Evolutionary conservation across 2,329 filamentous ascomycete genomes (phyloP), one percentile per base, ranked within the genome.

Genomic region (Fusarium piperis): DNA sequence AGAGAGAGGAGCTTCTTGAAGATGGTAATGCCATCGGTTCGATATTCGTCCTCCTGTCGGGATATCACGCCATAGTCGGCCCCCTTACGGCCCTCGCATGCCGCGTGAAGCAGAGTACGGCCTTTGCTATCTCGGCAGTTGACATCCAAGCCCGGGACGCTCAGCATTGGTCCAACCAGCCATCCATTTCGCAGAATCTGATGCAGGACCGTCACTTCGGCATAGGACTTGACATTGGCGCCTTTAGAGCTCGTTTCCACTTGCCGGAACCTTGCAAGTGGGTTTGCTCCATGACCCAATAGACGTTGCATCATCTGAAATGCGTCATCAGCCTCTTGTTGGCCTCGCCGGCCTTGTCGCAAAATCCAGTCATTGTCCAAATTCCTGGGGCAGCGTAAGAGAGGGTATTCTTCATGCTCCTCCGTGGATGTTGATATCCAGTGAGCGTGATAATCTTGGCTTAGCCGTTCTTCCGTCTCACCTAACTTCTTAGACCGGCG

Each of bases 281-380:
- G 78, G 55, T 78, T 63, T 1, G 75, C 77, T 3, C 78, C 78
- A 33, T 77, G 68, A 1, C 71, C 60, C 15, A 80, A 58, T 3
- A 79, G 52, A 2, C 72, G 8, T 3, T 64, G 48, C 18, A 76
- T 44, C 13, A 76, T 51, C 26, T 7, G 26, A 18, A 51, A 51
- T 11, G 26, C 44, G 1, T 30, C 16, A 7, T 51, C 44, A n/a
- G 16, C 12, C 16, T 26, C 30, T 18, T 51, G 39, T 30, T 51
- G 23, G 28, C 26, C 23, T 2, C 16, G 23, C 6, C 30, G 44
- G 7, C 44, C 26, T 18, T 18, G 26, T 1, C 28, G 16, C 44
- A 2, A 11, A 18, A 32, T 12, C 44, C 26, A 30, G 6, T n/a
- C n/a, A 16, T 51, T 51, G 16, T 10, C 26, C 44, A 51, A 18